Conservation (phyloP, 345 rosid species). For the Populus davidiana region DNA sequence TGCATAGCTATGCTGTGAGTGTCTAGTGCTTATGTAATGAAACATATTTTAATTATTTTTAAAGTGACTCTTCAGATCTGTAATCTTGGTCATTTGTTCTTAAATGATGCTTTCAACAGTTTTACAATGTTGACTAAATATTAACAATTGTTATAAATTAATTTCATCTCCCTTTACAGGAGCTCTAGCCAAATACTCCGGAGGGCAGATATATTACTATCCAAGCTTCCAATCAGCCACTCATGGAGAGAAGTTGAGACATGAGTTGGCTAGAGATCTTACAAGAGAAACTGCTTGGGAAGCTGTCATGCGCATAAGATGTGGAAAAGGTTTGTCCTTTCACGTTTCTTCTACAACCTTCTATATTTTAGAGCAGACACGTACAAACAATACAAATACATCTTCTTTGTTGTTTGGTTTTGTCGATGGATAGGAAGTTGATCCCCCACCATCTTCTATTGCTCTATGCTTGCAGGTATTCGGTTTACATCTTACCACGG, state of each 20-base stretch:
- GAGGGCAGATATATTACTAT: slow-evolving; percentile 93
- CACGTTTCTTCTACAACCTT: not conserved
- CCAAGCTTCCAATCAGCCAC: slow-evolving; percentile 73
- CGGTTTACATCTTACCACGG: slow-evolving; percentile 95
- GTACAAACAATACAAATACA: not conserved
- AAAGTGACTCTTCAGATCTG: too few relatives aligned
- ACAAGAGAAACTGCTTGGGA: slow-evolving; percentile 99
- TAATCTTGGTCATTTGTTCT: not conserved
- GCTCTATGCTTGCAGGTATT: slow-evolving; percentile 55
- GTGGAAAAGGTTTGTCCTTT: slow-evolving; percentile 77
- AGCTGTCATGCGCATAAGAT: slow-evolving; percentile 98
- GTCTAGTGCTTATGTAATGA: too few relatives aligned
- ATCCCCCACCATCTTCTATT: not conserved
- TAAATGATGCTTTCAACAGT: not conserved
- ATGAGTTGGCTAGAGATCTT: slow-evolving; percentile 90
- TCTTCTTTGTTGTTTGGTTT: not conserved
- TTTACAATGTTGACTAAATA: not conserved
- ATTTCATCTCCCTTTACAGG: slow-evolving; percentile 40
- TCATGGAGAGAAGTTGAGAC: slow-evolving; percentile 80
- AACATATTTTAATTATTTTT: too few relatives aligned
- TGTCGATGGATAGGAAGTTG: not conserved
- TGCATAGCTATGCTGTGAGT: too few relatives aligned
- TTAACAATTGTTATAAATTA: not conserved
- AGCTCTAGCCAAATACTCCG: slow-evolving; percentile 89
- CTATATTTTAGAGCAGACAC: not conserved